phyloP scores from a whole-genome alignment of 2,329 filamentous ascomycete genomes.

The Penicillium psychrosexuale region DNA sequence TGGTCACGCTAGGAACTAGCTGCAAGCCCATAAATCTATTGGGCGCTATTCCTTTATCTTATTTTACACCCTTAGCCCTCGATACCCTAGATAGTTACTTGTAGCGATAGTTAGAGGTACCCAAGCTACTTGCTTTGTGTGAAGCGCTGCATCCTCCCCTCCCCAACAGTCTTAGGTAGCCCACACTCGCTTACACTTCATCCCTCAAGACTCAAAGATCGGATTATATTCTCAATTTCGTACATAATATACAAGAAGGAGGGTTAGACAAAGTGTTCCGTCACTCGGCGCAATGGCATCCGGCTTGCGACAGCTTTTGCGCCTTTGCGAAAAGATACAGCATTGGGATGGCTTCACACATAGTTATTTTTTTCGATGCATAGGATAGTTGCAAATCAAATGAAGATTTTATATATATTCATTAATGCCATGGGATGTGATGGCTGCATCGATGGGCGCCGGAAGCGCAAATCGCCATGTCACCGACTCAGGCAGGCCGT shows the following conservation, averaged over 20 bases:
- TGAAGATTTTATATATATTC: neutral
- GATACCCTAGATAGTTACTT: neutral
- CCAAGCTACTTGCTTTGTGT: conserved; percentile 2
- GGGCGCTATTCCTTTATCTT: conserved; percentile 7
- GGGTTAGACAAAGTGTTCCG: conserved; percentile 16
- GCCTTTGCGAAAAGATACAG: conserved; percentile 21
- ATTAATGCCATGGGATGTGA: conserved; percentile 15
- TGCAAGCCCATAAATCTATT: conserved; percentile 8
- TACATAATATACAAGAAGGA: neutral
- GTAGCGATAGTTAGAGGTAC: neutral
- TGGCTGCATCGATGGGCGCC: conserved; percentile 20
- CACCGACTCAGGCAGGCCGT: conserved; percentile 31
- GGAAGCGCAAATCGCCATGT: conserved; percentile 33
- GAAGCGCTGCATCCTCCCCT: neutral
- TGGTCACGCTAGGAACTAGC: conserved; percentile 10
- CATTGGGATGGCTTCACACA: neutral
- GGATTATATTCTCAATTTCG: conserved; percentile 2
- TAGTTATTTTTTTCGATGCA: conserved; percentile 1
- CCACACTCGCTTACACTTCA: neutral
- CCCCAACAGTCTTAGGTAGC: neutral
- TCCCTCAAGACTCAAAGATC: neutral
- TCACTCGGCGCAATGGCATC: conserved; percentile 25
- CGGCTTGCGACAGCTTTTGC: conserved; percentile 27
- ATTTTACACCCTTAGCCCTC: neutral
- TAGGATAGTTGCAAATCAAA: neutral